A percentile compares a stretch with the other conserved stretches of the same genome.
phyloP scores from a whole-genome alignment of 805 yeast genomes.

The Millerozyma miso region DNA sequence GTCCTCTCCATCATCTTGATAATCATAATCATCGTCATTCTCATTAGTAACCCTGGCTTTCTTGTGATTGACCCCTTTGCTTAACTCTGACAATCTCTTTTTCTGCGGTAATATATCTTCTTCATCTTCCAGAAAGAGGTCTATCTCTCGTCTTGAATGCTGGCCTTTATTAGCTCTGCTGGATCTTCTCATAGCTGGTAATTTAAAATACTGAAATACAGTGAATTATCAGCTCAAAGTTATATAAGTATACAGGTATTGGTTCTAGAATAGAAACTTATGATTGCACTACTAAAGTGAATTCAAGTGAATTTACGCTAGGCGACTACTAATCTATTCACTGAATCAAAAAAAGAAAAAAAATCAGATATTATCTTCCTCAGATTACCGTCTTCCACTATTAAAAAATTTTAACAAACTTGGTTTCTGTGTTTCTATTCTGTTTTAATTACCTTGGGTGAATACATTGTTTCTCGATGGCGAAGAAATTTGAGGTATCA shows the following conservation, averaged over 20 bases:
- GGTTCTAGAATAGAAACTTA: background rate
- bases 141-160: constrained; percentile 27
- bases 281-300: background rate
- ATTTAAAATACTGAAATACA: too few relatives aligned
- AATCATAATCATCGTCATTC: constrained; percentile 5
- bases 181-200: constrained; percentile 32
- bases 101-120: constrained; percentile 2
- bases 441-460: too few relatives aligned
- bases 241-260: background rate
- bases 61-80: constrained; percentile 1
- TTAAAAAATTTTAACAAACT: background rate
- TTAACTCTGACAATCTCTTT: background rate
- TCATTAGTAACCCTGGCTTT: background rate
- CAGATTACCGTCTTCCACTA: background rate
- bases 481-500: background rate
- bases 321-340: background rate
- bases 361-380: background rate
- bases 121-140: constrained; percentile 12
- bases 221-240: background rate
- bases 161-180: constrained; percentile 37
- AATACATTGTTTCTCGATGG: background rate
- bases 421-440: too few relatives aligned
- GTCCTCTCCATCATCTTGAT: constrained; percentile 10
- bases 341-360: background rate
- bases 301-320: background rate